Base-by-base conservation (phyloP, 805 yeast genomes). In the Crinitomyces ghanaensis region DNA sequence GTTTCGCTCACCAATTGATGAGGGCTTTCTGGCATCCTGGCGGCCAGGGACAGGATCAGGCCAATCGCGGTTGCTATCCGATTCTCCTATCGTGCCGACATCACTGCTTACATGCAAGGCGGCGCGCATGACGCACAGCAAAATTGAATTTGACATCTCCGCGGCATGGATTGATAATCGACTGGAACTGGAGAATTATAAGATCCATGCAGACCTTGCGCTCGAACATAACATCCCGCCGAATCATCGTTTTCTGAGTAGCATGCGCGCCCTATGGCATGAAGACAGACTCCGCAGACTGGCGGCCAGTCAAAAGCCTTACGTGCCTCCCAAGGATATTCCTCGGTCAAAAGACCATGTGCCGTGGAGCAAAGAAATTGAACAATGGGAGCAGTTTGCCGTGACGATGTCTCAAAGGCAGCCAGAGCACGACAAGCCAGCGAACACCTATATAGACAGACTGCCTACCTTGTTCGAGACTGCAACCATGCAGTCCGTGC, bases 101-200 rank as follows among this genome's bases (percentile, higher is more conserved):
- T n/a, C n/a, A n/a, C n/a, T n/a, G n/a, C n/a, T n/a, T n/a, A n/a
- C n/a, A n/a, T n/a, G n/a, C n/a, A n/a, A n/a, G n/a, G n/a, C n/a
- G n/a, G n/a, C n/a, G n/a, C n/a, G n/a, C n/a, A n/a, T n/a, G n/a
- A n/a, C n/a, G n/a, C n/a, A n/a, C n/a, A n/a, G n/a, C n/a, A n/a
- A 75, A 6, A 49, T 84, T 4, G 97, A 88, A 50, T 48, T 85
- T 9, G 96, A 88, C 51, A 57, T 77, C 1, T 44, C 63, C 4
- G 75, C 84, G 0, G 64, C 59, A n/a, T 57, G 66, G 51, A 77
- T 88, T 8, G 20, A 56, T 6, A 85, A 86, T 49, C 55, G 85
- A 16, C 34, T 45, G 1, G 57, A 56, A 8, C 18, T 39, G 8
- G 23, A 4, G 6, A 37, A 65, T 36, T 48, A 74, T 20, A 59